Conservation (phyloP, 352 stramenopile genomes). For the Phytophthora citricola region DNA sequence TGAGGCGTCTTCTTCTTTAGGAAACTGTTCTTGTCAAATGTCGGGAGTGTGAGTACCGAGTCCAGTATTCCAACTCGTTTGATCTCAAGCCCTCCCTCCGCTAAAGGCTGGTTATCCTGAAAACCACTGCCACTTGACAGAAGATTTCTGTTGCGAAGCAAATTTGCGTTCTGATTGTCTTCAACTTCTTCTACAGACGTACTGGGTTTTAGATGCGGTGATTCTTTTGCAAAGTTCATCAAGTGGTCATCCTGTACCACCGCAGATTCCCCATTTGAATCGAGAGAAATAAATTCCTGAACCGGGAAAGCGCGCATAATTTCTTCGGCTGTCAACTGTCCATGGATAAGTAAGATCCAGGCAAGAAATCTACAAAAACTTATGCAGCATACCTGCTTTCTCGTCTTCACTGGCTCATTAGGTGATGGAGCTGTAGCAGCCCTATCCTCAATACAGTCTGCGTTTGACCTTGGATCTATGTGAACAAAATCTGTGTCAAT, state of each 20-base stretch:
- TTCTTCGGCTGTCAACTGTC: slow-evolving; percentile 56
- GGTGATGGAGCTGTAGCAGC: not conserved
- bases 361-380: not conserved
- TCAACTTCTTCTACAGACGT: not conserved
- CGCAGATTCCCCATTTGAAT: not conserved
- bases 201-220: not conserved
- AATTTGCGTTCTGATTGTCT: slow-evolving; percentile 1
- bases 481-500: not conserved
- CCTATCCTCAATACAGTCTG: not conserved
- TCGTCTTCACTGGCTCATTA: slow-evolving; percentile 10
- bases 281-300: slow-evolving; percentile 72
- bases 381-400: slow-evolving; percentile 29
- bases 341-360: not conserved
- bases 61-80: slow-evolving; percentile 32
- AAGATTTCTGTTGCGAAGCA: not conserved
- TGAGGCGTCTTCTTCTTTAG: slow-evolving; percentile 49
- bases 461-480: slow-evolving; percentile 6
- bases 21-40: slow-evolving; percentile 48
- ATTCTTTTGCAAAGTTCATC: not conserved
- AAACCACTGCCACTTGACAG: not conserved
- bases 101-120: not conserved
- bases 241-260: not conserved
- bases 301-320: slow-evolving; percentile 76
- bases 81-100: not conserved
- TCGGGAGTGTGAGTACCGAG: slow-evolving; percentile 58